These are phyloP conservation scores for Peronospora belbahrii DNA, from an alignment of 352 stramenopile species.

Conservation along the genomic window DNA sequence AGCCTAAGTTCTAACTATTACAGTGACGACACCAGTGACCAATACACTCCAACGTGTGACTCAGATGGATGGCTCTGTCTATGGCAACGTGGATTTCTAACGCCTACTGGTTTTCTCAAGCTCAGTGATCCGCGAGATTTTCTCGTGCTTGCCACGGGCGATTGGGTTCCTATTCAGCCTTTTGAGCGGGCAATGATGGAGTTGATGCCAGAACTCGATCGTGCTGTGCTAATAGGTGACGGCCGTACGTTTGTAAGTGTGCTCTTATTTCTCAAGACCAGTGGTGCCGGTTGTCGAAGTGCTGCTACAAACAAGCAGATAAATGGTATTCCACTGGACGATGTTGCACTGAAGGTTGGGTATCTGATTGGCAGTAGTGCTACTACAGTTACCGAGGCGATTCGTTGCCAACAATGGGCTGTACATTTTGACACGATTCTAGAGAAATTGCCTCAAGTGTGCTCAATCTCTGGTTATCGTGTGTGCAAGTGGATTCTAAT, in stretches of 20 bases:
- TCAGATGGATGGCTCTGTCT: conserved; percentile 49
- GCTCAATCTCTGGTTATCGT: conserved; percentile 50
- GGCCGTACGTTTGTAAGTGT: conserved; percentile 62
- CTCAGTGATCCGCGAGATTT: conserved; percentile 64
- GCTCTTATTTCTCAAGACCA: conserved; percentile 73
- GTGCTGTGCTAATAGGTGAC: conserved; percentile 62
- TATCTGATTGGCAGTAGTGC: conserved; percentile 31
- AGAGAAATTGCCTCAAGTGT: conserved; percentile 35
- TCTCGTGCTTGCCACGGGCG: conserved; percentile 61
- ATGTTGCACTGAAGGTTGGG: conserved; percentile 40
- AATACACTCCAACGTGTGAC: conserved; percentile 11
- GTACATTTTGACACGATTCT: conserved; percentile 67
- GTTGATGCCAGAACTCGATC: conserved; percentile 50
- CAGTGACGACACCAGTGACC: conserved; percentile 8
- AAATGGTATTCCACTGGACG: conserved; percentile 23
- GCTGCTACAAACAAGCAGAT: conserved; percentile 14
- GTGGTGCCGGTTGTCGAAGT: conserved; percentile 3
- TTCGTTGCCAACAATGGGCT: conserved; percentile 63
- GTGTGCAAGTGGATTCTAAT: conserved; percentile 81
- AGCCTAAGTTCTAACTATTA: conserved; percentile 5
- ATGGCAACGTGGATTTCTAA: conserved; percentile 51
- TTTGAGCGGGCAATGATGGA: conserved; percentile 48
- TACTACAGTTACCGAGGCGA: conserved; percentile 50
- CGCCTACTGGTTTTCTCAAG: conserved; percentile 63
- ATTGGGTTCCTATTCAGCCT: conserved; percentile 59